These are phyloP conservation scores for Mallotus japonicus DNA, from an alignment of 441 rosid genomes.

Conservation along the genomic window DNA sequence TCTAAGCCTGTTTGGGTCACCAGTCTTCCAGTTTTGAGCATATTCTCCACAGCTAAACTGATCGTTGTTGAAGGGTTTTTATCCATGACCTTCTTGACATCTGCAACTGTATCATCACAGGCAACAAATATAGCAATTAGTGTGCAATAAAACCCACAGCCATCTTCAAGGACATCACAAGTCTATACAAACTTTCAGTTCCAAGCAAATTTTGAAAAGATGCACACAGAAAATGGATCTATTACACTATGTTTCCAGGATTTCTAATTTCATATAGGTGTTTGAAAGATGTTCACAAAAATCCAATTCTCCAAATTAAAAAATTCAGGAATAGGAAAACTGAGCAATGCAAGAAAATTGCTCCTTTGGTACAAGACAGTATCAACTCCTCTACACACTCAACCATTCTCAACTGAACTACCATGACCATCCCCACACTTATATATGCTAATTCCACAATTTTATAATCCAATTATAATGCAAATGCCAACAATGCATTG, in stretches of 20 bases:
- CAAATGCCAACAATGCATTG: not conserved
- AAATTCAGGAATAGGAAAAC: not conserved
- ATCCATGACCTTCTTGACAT: slow-evolving; percentile 70
- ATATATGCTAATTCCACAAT: not conserved
- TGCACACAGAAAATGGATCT: not conserved
- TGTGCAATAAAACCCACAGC: not conserved
- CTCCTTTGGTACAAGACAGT: not conserved
- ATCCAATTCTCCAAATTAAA: not conserved
- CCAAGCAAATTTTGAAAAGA: not conserved
- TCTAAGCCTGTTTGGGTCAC: slow-evolving; percentile 77
- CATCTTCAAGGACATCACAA: not conserved
- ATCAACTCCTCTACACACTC: not conserved
- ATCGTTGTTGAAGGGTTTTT: slow-evolving; percentile 51
- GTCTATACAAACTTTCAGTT: not conserved
- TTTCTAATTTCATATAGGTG: not conserved
- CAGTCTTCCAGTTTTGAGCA: slow-evolving; percentile 81
- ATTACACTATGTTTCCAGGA: not conserved
- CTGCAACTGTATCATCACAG: slow-evolving; percentile 47
- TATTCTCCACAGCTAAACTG: slow-evolving; percentile 60
- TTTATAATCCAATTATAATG: not conserved
- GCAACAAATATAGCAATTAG: slow-evolving; percentile 21
- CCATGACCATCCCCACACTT: not conserved
- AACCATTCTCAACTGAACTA: slow-evolving; percentile 1
- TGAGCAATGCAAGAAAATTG: not conserved
- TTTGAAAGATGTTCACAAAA: not conserved